Evolutionary conservation across 225 moss, liverwort and hornwort genomes (phyloP), one percentile per base, ranked within the genome.

Genomic region (Bryoerythrophyllum caledonicum): DNA sequence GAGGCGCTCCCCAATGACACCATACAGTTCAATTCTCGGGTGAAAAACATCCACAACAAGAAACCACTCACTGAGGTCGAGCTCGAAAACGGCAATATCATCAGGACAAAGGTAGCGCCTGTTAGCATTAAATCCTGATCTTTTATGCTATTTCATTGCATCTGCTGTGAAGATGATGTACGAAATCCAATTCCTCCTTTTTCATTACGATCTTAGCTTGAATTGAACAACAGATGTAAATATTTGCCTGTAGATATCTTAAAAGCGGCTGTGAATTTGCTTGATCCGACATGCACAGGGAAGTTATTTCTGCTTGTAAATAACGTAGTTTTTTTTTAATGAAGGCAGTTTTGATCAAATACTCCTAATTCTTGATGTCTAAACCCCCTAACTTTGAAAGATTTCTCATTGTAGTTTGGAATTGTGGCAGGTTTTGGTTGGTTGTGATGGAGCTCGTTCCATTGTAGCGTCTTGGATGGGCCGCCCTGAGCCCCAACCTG

Each of bases 371-470:
- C 46, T 46, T 16, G 46, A 46, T 46, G 46, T 5, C 16, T 15
- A 12, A 14, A n/a, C n/a, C 2, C 13, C 43, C 12, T 13, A 46
- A 46, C 46, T 4, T 46, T 49, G 17, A 7, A 1, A 4, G 48
- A 19, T 17, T 19, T 49, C 21, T 64, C 73, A 23, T 14, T 43
- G n/a, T 44, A 43, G 28, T 5, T 63, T 61, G 78, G 43, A 48
- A 24, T 48, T 23, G 7, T 71, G 76, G 44, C 76, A 88, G 88
- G 88, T 88, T 19, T 74, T 88, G 81, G 74, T 88, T 67, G 88
- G 88, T 60, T 88, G 88, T 65, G 88, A 88, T 10, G 88, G 88
- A 7, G 86, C 72, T 81, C 79, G 81, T 38, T 86, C 88, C 12
- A 79, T 83, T 12, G 83, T 88, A 14, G 79, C 81, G 28, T 79